These are phyloP conservation scores for Coleophoma eucalyptorum DNA, from an alignment of 2,329 filamentous ascomycete species.

Conservation along the genomic window DNA sequence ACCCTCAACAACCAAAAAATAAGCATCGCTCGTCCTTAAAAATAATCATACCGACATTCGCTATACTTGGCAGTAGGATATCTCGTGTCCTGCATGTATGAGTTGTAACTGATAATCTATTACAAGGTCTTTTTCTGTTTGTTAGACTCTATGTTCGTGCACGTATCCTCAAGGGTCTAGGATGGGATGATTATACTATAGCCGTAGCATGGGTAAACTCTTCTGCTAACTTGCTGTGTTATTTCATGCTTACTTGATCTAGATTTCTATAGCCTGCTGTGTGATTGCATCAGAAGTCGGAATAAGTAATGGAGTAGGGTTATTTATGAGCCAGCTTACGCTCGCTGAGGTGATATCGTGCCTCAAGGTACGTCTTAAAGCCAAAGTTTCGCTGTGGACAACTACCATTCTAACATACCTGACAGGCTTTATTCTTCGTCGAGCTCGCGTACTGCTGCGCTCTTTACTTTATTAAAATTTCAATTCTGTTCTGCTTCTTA, in stretches of 20 bases:
- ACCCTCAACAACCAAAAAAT: too few species aligned
- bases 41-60: too few species aligned
- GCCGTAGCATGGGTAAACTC: background rate
- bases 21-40: too few species aligned
- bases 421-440: background rate
- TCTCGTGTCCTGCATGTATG: too few species aligned
- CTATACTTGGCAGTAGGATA: too few species aligned
- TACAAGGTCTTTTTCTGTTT: background rate
- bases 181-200: slow-evolving; percentile 1
- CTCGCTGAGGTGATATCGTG: background rate
- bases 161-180: background rate
- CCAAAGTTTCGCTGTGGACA: background rate
- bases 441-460: background rate
- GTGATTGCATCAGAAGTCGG: background rate
- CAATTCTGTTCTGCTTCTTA: background rate
- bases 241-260: background rate
- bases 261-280: background rate
- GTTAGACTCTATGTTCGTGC: background rate
- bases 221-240: background rate
- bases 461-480: background rate
- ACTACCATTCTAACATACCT: background rate
- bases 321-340: background rate
- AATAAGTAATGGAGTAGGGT: background rate
- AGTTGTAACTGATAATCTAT: background rate
- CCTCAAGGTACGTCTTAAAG: background rate